A percentile compares a stretch with the other conserved stretches of the same genome.
phyloP scores from a whole-genome alignment of 2,329 filamentous ascomycete genomes.

The Colletotrichum sp. region DNA sequence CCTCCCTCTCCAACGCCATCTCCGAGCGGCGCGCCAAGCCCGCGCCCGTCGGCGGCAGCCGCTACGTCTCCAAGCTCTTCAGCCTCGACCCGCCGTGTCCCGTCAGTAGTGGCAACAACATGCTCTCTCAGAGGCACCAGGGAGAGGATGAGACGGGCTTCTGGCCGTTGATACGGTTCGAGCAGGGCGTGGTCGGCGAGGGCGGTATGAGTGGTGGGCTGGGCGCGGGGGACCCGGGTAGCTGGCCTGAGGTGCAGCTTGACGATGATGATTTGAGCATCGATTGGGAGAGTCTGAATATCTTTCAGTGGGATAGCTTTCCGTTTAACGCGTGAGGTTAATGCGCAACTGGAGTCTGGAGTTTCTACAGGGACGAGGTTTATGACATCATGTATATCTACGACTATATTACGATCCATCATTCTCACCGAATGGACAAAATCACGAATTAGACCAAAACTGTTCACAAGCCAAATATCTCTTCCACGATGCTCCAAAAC shows the following conservation, averaged over 20 bases:
- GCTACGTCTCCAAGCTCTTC: constrained; percentile 32
- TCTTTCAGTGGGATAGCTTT: not conserved
- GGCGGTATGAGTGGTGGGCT: fast-evolving
- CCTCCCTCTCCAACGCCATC: constrained; percentile 48
- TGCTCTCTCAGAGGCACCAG: not conserved
- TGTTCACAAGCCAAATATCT: not conserved
- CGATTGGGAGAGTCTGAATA: not conserved
- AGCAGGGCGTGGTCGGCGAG: not conserved
- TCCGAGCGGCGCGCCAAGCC: constrained; percentile 37
- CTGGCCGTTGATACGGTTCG: not conserved
- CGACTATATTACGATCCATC: not conserved
- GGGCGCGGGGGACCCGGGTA: not conserved
- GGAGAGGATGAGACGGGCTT: not conserved
- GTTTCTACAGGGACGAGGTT: fast-evolving
- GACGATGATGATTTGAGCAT: not conserved
- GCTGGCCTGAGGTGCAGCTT: not conserved
- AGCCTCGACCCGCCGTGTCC: constrained; percentile 15
- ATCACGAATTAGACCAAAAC: not conserved
- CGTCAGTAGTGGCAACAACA: not conserved
- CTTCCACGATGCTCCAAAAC: not conserved
- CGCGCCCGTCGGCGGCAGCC: constrained; percentile 25
- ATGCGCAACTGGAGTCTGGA: not conserved
- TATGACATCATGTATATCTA: not conserved
- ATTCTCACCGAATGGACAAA: not conserved
- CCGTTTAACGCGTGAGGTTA: not conserved